Evolutionary conservation across 2,329 filamentous ascomycete species (phyloP), one percentile per base, ranked within the genome.

Genomic region (Teratosphaeria gauchensis): DNA sequence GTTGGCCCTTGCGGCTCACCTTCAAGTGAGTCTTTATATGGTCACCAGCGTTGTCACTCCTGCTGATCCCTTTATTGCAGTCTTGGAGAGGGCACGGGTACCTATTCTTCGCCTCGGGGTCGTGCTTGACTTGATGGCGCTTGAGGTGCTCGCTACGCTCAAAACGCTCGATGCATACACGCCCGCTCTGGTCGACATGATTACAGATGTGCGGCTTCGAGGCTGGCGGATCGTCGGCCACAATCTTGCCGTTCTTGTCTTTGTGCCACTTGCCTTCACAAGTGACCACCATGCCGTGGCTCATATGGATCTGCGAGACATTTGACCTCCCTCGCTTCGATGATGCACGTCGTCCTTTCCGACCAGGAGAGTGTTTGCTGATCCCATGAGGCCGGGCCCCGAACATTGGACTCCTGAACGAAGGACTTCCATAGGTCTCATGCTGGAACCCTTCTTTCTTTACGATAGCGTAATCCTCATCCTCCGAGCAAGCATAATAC

Each of bases 81-180:
- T 52, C 35, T 0, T 57, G 54, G 0, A 71, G 58, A 11, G 66
- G 65, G 56, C 68, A 71, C 0, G 61, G 58, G 51, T 63, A 71
- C 2, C 48, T 21, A 2, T 64, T 59, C 21, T 55, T 38, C 54
- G 24, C 32, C 14, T 58, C 56, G 8, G 55, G 52, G 16, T 59
- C 62, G 56, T 71, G 70, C 24, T 53, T 64, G 9, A 46, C 55
- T 54, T 61, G 56, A 51, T 71, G 69, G 24, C 70, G 66, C 56
- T 72, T 72, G 16, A 72, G 58, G 35, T 72, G 70, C 57, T 72
- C 70, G 42, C 60, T 61, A 19, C 70, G 66, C n/a, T 65, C 63
- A 55, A 72, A 72, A 21, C 59, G 51, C 1, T 52, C 12, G 4
- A 32, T 35, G 56, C 69, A 72, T 2, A 38, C 24, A 16, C n/a